These are phyloP conservation scores for Heliamphora pulchella DNA, from an alignment of 179 eudicot species.

Conservation along the genomic window DNA sequence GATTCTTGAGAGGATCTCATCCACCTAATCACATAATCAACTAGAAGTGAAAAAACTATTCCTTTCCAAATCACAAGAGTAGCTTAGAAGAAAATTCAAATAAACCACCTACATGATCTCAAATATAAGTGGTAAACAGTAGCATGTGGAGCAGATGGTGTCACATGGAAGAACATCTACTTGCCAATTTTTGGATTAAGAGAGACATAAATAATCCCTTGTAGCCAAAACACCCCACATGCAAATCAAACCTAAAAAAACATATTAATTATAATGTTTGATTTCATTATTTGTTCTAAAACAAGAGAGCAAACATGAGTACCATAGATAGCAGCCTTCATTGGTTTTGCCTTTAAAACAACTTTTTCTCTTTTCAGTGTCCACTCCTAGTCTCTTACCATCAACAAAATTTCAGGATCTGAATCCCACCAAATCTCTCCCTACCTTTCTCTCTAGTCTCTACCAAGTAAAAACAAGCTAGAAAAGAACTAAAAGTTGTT, in stretches of 20 bases:
- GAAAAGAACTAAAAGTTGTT: no score
- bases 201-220: neutral
- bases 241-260: neutral
- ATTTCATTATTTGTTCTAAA: conserved; percentile 4
- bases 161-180: neutral
- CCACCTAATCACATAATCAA: no score
- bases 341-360: neutral
- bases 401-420: neutral
- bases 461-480: no score
- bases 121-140: neutral
- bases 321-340: neutral
- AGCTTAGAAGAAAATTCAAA: no score
- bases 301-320: no score
- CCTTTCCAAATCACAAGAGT: no score
- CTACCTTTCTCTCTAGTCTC: no score
- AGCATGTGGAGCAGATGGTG: neutral
- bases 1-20: no score
- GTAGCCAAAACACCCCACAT: neutral
- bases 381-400: neutral
- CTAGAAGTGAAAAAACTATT: no score
- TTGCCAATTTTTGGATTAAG: neutral
- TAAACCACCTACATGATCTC: neutral
- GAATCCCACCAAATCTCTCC: neutral
- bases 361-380: neutral
- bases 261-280: neutral